Base-by-base conservation (phyloP, 768 basidiomycete species). In the Leucogyrophana mollusca region DNA sequence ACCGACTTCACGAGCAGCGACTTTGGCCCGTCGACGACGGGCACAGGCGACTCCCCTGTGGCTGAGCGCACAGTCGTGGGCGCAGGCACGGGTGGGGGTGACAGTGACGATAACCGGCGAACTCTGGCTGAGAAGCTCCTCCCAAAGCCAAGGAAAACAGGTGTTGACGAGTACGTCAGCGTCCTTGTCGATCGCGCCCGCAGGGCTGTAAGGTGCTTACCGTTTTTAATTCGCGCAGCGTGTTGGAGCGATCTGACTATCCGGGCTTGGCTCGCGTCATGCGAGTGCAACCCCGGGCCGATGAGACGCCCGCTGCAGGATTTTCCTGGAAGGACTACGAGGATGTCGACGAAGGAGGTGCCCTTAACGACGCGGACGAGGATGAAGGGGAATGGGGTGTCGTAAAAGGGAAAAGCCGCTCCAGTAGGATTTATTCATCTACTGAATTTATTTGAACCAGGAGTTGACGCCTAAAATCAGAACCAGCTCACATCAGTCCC, bases 301-400 rank as follows among this genome's bases (percentile, higher is more conserved):
- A 73, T 46, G 81, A 84, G 45, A 70, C 72, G 34, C 83, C 85
- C 13, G 80, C 78, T 7, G 63, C 71, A 5, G 86, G 87, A 0
- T 85, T 84, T 60, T 79, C 85, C 0, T 87, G 84, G 87, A 82
- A 67, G 0, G 87, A 90, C 67, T 89, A 89, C 56, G 88, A 89
- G 46, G 84, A 88, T 42, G 79, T 79, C 17, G 62, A 77, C 41
- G 57, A 57, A 14, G 66, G 59, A 0, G 54, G 52, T 25, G 60
- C 65, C 32, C 73, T 71, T n/a, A 74, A 75, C 40, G 82, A 82
- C 35, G 80, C 78, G 4, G 85, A 82, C 47, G 87, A 87, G 59
- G 88, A 88, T 44, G 87, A 85, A 41, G 85, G 82, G 2, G 73
- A 71, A 14, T 91, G 89, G 90, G 86, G 80, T 18, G 78, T 89